Evolutionary conservation across 768 basidiomycete species (phyloP).

Genomic region (Mrakia hoshinonis): DNA sequence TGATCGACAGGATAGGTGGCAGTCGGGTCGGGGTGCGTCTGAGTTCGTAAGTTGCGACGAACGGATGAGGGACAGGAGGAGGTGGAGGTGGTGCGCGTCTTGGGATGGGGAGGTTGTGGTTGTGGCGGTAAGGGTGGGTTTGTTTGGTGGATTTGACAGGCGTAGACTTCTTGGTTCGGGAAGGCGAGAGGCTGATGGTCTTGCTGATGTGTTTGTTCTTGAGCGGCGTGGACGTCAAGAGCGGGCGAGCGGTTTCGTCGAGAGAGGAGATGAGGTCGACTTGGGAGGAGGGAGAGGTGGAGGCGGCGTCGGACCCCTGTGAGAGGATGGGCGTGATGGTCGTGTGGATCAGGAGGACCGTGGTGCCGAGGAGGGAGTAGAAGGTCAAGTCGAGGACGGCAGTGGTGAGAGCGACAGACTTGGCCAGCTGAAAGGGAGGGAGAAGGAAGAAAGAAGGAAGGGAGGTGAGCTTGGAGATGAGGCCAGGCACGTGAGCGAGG

Average conservation of each 20-base stretch:
- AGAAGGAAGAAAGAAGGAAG: neutral
- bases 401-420: neutral
- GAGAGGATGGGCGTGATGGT: neutral
- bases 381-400: neutral
- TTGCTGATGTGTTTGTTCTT: too few relatives aligned
- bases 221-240: too few relatives aligned
- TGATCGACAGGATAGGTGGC: neutral
- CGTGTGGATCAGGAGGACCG: neutral
- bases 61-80: neutral
- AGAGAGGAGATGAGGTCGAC: neutral
- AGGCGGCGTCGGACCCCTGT: neutral
- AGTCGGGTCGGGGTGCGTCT: neutral
- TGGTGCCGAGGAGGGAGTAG: neutral
- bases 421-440: neutral
- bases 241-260: neutral
- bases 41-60: neutral
- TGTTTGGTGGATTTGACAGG: neutral
- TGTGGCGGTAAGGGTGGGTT: slow-evolving; percentile 1
- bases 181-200: neutral
- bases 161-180: neutral
- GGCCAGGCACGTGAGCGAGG: neutral
- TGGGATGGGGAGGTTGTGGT: neutral
- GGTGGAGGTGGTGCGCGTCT: neutral
- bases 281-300: neutral
- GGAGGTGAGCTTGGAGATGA: neutral